Evolutionary conservation across 176 grass and related monocot species (phyloP), one percentile per base, ranked within the genome.

Genomic region (Triticum urartu): DNA sequence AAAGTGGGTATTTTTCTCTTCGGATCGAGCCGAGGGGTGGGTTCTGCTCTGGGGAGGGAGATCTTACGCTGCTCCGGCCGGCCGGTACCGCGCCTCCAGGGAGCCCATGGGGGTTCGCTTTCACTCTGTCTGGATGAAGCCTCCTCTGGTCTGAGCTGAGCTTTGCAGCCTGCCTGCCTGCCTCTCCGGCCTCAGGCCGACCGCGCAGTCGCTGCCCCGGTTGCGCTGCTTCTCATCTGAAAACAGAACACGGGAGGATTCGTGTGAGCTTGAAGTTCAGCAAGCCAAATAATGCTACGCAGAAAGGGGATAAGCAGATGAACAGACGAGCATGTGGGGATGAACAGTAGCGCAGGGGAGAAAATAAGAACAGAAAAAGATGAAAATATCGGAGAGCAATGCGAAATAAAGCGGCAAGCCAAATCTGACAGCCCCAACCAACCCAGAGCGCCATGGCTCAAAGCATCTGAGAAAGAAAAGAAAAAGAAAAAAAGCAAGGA

Each of bases 11-110:
- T 82, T 87, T 71, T 74, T 88, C 43, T 17, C 47, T 35, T 54
- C 35, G 69, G 86, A 85, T 85, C 72, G 78, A 45, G 17, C 0
- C 52, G 72, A 34, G 11, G 15, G 9, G 15, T 10, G 68, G 56
- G 6, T 39, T 40, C 8, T 39, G 38, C 38, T 43, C 3, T 3
- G 21, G 82, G 12, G 4, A 75, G 54, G 8, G 82, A 82, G 72
- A 82, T 91, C 86, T 88, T 88, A 91, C 90, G 72, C 40, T 72
- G 90, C 78, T 85, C 82, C 90, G 86, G 83, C 82, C 52, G 86
- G 86, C 86, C 90, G 45, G 86, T 91, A 88, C 90, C 90, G 90
- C 78, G 90, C 79, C 86, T 91, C 90, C 90, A 91, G 36, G 58
- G 90, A 85, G 72, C 90, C 86, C 90, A 91, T 91, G 24, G 36